Percentiles rank a stretch among this genome's conserved stretches.
Conservation (phyloP, 768 basidiomycete species). For the Candolleomyces aberdarensis region DNA sequence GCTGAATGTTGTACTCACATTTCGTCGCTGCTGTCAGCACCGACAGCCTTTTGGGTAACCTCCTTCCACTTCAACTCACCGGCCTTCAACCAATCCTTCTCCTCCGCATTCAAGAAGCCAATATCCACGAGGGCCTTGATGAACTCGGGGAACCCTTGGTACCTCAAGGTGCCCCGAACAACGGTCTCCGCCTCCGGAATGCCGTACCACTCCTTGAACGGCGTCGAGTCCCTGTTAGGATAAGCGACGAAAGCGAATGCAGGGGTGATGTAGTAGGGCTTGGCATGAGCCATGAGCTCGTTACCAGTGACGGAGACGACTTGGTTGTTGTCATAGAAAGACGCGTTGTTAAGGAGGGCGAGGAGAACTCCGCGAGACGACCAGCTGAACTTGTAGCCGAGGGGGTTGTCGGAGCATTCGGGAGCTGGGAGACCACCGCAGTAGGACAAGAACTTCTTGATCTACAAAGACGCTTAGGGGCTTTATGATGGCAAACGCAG, state of each 20-base stretch:
- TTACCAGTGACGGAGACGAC: conserved; percentile 65
- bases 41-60: conserved; percentile 72
- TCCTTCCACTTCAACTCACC: conserved; percentile 75
- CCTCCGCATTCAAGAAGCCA: conserved; percentile 77
- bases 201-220: conserved; percentile 87
- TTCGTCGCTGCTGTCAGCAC: conserved; percentile 66
- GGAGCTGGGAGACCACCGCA: conserved; percentile 96
- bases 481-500: not conserved
- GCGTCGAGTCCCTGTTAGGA: conserved; percentile 92
- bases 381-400: conserved; percentile 99
- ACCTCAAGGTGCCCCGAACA: conserved; percentile 89
- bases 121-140: conserved; percentile 83
- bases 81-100: conserved; percentile 75
- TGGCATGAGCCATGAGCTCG: conserved; percentile 87
- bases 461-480: conserved; percentile 33
- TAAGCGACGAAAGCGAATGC: conserved; percentile 96
- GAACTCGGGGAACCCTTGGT: conserved; percentile 96
- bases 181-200: conserved; percentile 94
- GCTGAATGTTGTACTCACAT: conserved; percentile 38
- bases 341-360: conserved; percentile 88
- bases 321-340: conserved; percentile 68
- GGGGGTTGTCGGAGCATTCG: conserved; percentile 87
- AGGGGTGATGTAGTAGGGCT: conserved; percentile 93
- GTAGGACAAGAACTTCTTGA: conserved; percentile 91
- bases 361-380: conserved; percentile 94